phyloP scores from a whole-genome alignment of 768 basidiomycete genomes.

The Amanita subjunquillea region DNA sequence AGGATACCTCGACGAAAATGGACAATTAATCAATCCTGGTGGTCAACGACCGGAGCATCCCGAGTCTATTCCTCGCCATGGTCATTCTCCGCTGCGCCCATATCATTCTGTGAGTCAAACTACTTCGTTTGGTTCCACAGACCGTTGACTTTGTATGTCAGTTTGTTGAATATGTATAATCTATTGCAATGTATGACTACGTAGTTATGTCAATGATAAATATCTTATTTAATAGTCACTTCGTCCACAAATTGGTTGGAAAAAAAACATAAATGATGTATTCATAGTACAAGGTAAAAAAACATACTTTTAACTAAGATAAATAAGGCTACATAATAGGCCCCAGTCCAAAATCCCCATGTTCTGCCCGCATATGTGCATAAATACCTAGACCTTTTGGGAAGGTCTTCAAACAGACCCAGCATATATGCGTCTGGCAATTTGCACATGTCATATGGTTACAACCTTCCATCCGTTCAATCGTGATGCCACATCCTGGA shows the following conservation, averaged over 20 bases:
- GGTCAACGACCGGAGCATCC: slow-evolving; percentile 44
- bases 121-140: not conserved
- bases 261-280: not conserved
- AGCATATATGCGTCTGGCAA: slow-evolving; percentile 73
- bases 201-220: not conserved
- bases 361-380: slow-evolving; percentile 58
- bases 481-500: slow-evolving; percentile 59
- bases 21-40: slow-evolving; percentile 28
- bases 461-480: slow-evolving; percentile 69
- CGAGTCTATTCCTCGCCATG: slow-evolving; percentile 49
- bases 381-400: slow-evolving; percentile 63
- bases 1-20: slow-evolving; percentile 48
- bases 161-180: slow-evolving; percentile 5
- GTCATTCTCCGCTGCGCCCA: slow-evolving; percentile 40
- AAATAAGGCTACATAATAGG: slow-evolving; percentile 8
- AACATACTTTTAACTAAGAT: slow-evolving; percentile 12
- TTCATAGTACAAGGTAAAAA: not conserved
- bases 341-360: slow-evolving; percentile 52
- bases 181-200: not conserved
- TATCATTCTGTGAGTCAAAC: slow-evolving; percentile 40
- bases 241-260: not conserved
- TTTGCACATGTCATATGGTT: slow-evolving; percentile 75
- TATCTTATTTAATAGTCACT: not conserved
- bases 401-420: slow-evolving; percentile 71
- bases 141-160: not conserved